A percentile compares a stretch with the other conserved stretches of the same genome.
Conservation (phyloP, 805 yeast species). For the Teunomyces tritomae region DNA sequence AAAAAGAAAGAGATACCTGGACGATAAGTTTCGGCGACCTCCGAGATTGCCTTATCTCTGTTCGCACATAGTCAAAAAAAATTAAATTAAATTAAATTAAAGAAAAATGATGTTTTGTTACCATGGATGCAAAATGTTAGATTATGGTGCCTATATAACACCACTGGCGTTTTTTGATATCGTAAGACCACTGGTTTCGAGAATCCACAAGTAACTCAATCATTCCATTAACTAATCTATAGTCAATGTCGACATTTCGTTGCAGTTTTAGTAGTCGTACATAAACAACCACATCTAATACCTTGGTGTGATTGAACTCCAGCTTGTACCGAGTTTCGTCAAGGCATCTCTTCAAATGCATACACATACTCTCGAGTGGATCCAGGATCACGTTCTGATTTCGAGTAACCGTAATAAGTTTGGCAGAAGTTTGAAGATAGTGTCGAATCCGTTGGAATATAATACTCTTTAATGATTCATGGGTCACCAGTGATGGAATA, state of each 20-base stretch:
- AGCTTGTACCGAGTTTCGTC: not conserved
- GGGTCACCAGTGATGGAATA: not conserved
- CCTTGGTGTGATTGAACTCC: not conserved
- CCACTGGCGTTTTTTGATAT: conserved; percentile 12
- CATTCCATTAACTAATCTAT: conserved; percentile 23
- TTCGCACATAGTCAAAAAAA: not conserved
- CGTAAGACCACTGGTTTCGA: conserved; percentile 23
- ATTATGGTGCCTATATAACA: not conserved
- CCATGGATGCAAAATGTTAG: not conserved
- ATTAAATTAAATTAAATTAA: not conserved
- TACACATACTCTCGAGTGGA: conserved; percentile 10
- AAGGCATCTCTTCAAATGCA: conserved; percentile 11
- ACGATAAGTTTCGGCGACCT: conserved; percentile 2
- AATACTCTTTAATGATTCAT: not conserved
- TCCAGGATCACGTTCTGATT: conserved; percentile 17
- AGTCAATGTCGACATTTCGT: conserved; percentile 7
- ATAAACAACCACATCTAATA: conserved; percentile 4
- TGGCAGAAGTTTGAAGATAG: conserved; percentile 17
- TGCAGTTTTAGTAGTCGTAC: not conserved
- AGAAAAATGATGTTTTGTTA: not conserved
- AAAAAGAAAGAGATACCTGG: not conserved
- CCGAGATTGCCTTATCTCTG: conserved; percentile 2
- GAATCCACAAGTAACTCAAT: conserved; percentile 22
- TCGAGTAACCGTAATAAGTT: conserved; percentile 23
- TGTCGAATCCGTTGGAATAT: conserved; percentile 29